Evolutionary conservation across 2,329 filamentous ascomycete species (phyloP).

Genomic region (Cladorrhinum sp.): DNA sequence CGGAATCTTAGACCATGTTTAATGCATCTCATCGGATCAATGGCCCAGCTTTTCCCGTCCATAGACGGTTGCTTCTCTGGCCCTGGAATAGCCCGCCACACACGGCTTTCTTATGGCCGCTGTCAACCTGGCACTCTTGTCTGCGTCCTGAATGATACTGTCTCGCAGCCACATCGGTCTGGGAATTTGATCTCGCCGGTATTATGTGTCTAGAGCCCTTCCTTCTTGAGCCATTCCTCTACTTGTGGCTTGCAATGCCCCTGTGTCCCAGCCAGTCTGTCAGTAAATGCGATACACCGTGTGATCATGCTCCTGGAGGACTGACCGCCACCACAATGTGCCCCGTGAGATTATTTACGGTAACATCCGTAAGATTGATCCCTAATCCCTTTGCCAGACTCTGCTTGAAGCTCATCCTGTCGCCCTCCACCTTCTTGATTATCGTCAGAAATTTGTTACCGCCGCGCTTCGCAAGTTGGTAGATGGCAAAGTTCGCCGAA

Average conservation of each 20-base stretch:
- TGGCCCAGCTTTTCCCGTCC: not conserved
- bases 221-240: constrained; percentile 13
- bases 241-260: constrained; percentile 13
- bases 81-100: too few relatives aligned
- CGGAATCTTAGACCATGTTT: not conserved
- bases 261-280: not conserved
- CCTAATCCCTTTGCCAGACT: constrained; percentile 61
- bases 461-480: constrained; percentile 68
- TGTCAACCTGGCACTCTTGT: too few relatives aligned
- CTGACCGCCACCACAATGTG: constrained; percentile 74
- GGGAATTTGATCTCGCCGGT: not conserved
- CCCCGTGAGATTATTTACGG: constrained; percentile 58
- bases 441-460: constrained; percentile 72
- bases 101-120: too few relatives aligned
- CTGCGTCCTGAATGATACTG: too few relatives aligned
- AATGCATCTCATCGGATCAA: not conserved
- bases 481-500: constrained; percentile 71
- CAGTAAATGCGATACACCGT: not conserved
- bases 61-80: too few relatives aligned
- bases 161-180: not conserved
- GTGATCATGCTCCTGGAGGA: not conserved
- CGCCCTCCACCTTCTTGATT: constrained; percentile 76
- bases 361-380: constrained; percentile 53
- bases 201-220: constrained; percentile 17
- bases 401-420: constrained; percentile 58